A percentile compares a stretch with the other conserved stretches of the same genome.
These are phyloP conservation scores for Penicillium sp. DNA, from an alignment of 2,329 filamentous ascomycete species.

Conservation along the genomic window DNA sequence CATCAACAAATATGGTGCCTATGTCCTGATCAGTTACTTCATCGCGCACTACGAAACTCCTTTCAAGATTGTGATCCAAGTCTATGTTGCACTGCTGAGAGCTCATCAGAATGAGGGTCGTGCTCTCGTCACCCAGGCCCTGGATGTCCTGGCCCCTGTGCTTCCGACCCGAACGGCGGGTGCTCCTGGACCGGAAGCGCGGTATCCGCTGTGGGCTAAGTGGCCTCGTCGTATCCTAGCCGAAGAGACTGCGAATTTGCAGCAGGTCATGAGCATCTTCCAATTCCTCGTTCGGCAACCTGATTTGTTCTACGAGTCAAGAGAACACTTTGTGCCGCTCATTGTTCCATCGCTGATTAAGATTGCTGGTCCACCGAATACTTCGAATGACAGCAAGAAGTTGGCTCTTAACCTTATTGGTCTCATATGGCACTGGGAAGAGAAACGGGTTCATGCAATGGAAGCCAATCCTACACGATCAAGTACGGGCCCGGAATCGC, in stretches of 20 bases:
- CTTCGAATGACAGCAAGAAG: conserved; percentile 86
- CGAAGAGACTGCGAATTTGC: conserved; percentile 89
- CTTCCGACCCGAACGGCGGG: conserved; percentile 65
- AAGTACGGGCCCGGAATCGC: conserved; percentile 57
- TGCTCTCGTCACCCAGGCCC: conserved; percentile 82
- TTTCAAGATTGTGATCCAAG: conserved; percentile 88
- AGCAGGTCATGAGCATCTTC: conserved; percentile 96
- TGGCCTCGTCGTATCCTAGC: conserved; percentile 84
- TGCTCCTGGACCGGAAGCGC: conserved; percentile 59
- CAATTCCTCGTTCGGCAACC: conserved; percentile 91
- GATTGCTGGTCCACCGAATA: conserved; percentile 70
- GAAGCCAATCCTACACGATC: conserved; percentile 24
- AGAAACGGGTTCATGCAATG: conserved; percentile 65
- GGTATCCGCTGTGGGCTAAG: conserved; percentile 77
- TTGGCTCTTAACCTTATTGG: conserved; percentile 85
- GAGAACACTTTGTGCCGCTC: conserved; percentile 81
- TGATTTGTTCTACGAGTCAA: conserved; percentile 87
- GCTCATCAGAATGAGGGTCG: conserved; percentile 94
- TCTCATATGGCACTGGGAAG: conserved; percentile 88
- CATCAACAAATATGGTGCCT: conserved; percentile 97
- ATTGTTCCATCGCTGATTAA: conserved; percentile 87
- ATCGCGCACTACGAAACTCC: conserved; percentile 96
- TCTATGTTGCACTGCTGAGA: conserved; percentile 84
- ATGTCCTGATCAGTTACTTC: conserved; percentile 95
- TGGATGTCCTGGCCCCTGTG: conserved; percentile 92